Evolutionary conservation across 352 stramenopile species (phyloP).

Genomic region (Pythium dissimile): DNA sequence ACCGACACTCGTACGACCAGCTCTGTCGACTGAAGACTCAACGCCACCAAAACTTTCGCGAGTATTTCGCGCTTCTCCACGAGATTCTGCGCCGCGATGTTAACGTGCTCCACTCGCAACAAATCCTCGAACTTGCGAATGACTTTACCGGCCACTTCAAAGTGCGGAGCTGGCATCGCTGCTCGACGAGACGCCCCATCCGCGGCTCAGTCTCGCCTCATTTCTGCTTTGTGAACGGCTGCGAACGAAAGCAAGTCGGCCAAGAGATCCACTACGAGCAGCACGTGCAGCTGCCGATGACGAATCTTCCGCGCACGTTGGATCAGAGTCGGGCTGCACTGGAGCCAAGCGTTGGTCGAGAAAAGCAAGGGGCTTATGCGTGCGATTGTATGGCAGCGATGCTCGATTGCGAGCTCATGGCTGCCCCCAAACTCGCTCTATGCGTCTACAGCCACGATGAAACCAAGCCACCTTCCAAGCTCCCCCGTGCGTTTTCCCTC

Average conservation of each 20-base stretch:
- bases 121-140: constrained; percentile 53
- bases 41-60: constrained; percentile 37
- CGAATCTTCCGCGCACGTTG: constrained; percentile 62
- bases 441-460: constrained; percentile 58
- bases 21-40: constrained; percentile 29
- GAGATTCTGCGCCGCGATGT: constrained; percentile 48
- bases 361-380: constrained; percentile 56
- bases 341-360: constrained; percentile 36
- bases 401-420: constrained; percentile 33
- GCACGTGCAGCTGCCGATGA: constrained; percentile 56
- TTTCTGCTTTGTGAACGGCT: constrained; percentile 59
- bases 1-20: constrained; percentile 44
- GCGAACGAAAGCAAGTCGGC: constrained; percentile 26
- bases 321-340: constrained; percentile 43
- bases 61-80: constrained; percentile 37
- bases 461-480: not conserved
- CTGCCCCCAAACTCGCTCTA: constrained; percentile 34
- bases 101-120: constrained; percentile 52
- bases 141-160: constrained; percentile 63
- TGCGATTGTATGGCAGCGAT: constrained; percentile 59
- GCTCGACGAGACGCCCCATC: constrained; percentile 30
- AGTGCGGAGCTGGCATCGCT: constrained; percentile 51
- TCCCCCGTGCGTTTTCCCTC: constrained; percentile 31
- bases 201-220: constrained; percentile 21
- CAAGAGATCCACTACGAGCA: constrained; percentile 51